Conservation (phyloP, 495 filamentous ascomycete species). For the Parmelia sp. region DNA sequence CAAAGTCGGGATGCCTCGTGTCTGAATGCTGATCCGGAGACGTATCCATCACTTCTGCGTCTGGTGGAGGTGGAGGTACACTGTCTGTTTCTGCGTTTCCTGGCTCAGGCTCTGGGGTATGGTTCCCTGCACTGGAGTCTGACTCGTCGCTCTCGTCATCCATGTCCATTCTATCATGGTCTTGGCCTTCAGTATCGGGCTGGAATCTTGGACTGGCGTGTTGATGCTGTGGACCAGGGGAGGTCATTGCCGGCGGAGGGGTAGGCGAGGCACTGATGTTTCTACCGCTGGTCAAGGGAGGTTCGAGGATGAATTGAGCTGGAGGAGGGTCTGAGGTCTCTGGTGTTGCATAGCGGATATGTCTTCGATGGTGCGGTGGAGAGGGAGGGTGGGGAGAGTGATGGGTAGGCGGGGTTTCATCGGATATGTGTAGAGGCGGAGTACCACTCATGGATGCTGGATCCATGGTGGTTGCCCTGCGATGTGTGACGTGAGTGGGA, state of each 20-base stretch:
- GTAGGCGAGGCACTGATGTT: conserved; percentile 10
- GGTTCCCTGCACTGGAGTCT: conserved; percentile 12
- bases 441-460: conserved; percentile 17
- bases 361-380: conserved; percentile 14
- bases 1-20: conserved; percentile 1
- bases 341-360: conserved; percentile 17
- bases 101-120: conserved; percentile 17
- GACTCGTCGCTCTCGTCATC: conserved; percentile 25
- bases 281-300: conserved; percentile 11
- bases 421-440: background rate
- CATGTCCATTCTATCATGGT: conserved; percentile 31
- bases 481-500: background rate
- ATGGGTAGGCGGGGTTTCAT: conserved; percentile 9
- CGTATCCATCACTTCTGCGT: conserved; percentile 27
- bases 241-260: conserved; percentile 1
- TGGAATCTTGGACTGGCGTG: background rate
- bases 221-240: background rate
- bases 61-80: conserved; percentile 1
- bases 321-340: conserved; percentile 14
- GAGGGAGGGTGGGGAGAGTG: background rate
- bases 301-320: conserved; percentile 18
- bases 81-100: conserved; percentile 2
- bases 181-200: conserved; percentile 20
- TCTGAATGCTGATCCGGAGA: conserved; percentile 21
- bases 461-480: conserved; percentile 10